Base-by-base conservation (phyloP, 169 alveolate genomes). In the Eimeria sp. region DNA sequence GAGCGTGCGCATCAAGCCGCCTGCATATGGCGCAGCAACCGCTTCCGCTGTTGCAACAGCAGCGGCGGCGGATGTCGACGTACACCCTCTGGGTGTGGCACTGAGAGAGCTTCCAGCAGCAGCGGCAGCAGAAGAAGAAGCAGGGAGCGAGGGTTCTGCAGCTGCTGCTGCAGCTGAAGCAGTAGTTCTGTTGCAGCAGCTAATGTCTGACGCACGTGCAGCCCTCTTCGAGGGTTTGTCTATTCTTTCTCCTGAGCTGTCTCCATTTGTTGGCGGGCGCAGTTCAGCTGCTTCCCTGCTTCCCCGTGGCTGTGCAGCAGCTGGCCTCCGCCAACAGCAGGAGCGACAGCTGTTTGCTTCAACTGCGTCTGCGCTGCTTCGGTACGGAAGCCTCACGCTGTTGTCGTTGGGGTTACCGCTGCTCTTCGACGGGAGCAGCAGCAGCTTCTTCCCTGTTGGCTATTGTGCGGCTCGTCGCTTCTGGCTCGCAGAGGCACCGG, bases 351-450 rank as follows among this genome's bases (percentile, higher is more conserved):
- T 25, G 54, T 49, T 82, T 72, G 61, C 76, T 5, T 45, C 93
- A 49, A n/a, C 93, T 34, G 45, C 51, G 16, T 78, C 82, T 45
- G 75, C 43, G 47, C 73, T 89, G 65, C 45, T 72, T 40, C 87
- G 95, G 25, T 72, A 89, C 49, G 95, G 95, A 4, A 76, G 89
- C 88, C 89, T 89, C 47, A 89, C 63, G 61, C 76, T 89, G 54
- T 13, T 89, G 9, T 67, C 82, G 57, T 70, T 89, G 30, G 95
- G 95, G 45, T 13, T 34, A 43, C 95, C 95, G 54, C 76, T 89
- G 89, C 72, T 61, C 34, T 89, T 67, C 63, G 95, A 89, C 34
- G 95, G 95, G 13, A 83, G 82, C 70, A 72, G 92, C 40, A 49
- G 30, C 49, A 27, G n/a, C 82, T 61, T 76, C 7, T 73, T 40